These are phyloP conservation scores for Exophiala oligosperma DNA, from an alignment of 2,329 filamentous ascomycete genomes.

Conservation along the genomic window DNA sequence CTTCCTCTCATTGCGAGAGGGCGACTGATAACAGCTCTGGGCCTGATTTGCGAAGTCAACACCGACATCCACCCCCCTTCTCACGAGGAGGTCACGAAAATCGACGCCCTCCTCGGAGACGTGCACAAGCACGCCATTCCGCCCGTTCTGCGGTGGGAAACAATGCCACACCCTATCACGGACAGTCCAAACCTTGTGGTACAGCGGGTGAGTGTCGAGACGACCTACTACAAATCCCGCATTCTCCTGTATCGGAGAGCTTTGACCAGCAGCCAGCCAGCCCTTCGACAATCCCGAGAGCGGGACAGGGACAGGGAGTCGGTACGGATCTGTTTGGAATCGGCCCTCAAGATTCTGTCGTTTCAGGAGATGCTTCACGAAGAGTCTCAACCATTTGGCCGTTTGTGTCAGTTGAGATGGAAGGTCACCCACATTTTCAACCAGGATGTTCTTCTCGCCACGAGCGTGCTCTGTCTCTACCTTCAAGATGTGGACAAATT, in stretches of 20 bases:
- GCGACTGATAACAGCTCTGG: conserved; percentile 38
- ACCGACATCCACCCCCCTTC: conserved; percentile 31
- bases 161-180: conserved; percentile 32
- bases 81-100: conserved; percentile 39
- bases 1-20: conserved; percentile 40
- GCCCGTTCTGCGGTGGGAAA: conserved; percentile 29
- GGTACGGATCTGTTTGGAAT: conserved; percentile 31
- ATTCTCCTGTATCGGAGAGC: conserved; percentile 32
- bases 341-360: conserved; percentile 32
- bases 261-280: conserved; percentile 27
- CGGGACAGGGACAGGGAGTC: conserved; percentile 25
- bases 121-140: conserved; percentile 32
- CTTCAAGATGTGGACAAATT: conserved; percentile 32
- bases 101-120: conserved; percentile 39
- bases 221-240: conserved; percentile 32
- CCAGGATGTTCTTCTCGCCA: conserved; percentile 33
- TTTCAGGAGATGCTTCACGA: conserved; percentile 33
- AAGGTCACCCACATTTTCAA: conserved; percentile 32
- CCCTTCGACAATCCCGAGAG: conserved; percentile 26
- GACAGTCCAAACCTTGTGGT: conserved; percentile 31
- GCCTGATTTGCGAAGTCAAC: conserved; percentile 38
- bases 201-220: conserved; percentile 32
- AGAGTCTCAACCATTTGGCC: conserved; percentile 33
- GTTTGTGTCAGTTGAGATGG: conserved; percentile 32
- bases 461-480: conserved; percentile 32